Base-by-base conservation (phyloP, 441 rosid genomes). In the Daphne laureola region DNA sequence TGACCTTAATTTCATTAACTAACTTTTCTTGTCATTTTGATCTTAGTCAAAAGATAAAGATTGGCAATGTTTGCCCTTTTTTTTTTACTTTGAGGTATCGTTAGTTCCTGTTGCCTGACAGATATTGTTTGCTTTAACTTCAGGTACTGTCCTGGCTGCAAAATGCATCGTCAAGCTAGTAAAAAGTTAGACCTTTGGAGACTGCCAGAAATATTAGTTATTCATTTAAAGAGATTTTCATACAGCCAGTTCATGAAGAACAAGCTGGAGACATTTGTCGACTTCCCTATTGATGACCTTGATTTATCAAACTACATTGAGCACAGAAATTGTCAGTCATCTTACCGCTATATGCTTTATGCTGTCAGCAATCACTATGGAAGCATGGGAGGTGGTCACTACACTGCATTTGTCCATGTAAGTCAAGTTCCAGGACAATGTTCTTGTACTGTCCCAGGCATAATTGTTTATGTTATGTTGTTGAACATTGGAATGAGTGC, bases 151-250 rank as follows among this genome's bases (percentile, higher is more conserved):
- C 89, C 89, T 53, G 49, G 78, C 60, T 85, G 93, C 82, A 82
- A 85, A 67, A 73, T 76, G 59, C 93, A 82, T 62, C 62, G 73
- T 26, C 93, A 82, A 75, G 93, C 93, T 36, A 70, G 76, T 59
- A 85, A 85, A 72, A 85, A 80, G 72, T 75, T 85, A 65, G 87
- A 85, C 70, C 87, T 85, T 35, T 82, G 93, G 93, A 82, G 93
- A 70, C 64, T 82, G 58, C 93, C 93, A 17, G 81, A 85, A 76
- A 85, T 85, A 63, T 64, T 85, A 55, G 85, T 85, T 35, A 75
- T 82, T 68, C 93, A 85, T 73, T 69, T 85, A 49, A 85, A 85
- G 64, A 73, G 93, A 73, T 82, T 85, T 70, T 80, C 93, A 8
- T 85, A 80, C 63, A 82, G 83, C 62, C 79, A 78, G 45, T 85